Evolutionary conservation across 345 rosid species (phyloP), one percentile per base, ranked within the genome.

Genomic region (Syzygium grande): DNA sequence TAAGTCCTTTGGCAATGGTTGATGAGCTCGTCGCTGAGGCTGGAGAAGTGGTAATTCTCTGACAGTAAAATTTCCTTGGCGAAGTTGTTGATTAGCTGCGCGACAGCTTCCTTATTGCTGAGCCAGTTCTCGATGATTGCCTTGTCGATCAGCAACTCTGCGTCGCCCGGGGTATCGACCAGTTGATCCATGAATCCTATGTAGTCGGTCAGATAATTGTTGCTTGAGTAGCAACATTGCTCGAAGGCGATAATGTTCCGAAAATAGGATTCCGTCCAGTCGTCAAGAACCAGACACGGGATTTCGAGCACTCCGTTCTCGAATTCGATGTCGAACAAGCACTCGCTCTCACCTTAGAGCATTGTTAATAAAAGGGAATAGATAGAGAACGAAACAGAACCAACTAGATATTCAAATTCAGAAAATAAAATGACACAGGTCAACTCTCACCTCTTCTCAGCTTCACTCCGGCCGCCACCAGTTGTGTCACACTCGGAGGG

Each of bases 231-330:
- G 34, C 84, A 58, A 25, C 86, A 84, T 65, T 86, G 88, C 89
- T 91, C 92, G 14, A 84, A 90, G 17, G 91, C 89, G 16, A 56
- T 11, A 9, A 91, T 53, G 84, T 89, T 91, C 51, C 87, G 53
- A 19, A 88, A 49, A 6, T 79, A 10, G 4, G 4, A 25, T 85
- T 83, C 88, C 10, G 87, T 34, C 0, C 12, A 0, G 11, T 21
- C 46, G 1, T 9, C 5, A 30, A 91, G 19, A 8, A 0, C 6
- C 9, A 90, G 7, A 1, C 7, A 30, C 14, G 93, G 90, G 49
- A 90, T 88, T 84, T 89, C 80, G 27, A 89, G 83, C 10, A 65
- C 29, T 23, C 91, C 90, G 3, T 86, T 19, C 5, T 59, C 5
- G 46, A 92, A 90, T 5, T 52, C 68, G 15, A 90, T 86, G n/a